Conservation (phyloP, 257 asterid genomes). For the Capsicum baccatum region DNA sequence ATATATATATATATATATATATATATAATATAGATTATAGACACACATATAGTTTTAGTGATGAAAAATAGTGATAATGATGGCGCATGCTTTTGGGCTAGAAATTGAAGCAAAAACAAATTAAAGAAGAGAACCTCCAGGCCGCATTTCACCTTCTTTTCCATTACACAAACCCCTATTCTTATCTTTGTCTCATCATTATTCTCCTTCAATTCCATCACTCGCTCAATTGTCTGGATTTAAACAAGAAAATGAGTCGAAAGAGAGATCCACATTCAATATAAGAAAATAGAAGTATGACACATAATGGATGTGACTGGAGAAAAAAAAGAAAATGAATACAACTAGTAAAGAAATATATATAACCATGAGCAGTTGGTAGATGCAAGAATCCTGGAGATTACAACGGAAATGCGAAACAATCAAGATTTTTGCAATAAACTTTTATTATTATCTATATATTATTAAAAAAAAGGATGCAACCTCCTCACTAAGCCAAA, state of each 20-base stretch:
- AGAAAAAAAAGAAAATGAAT: background rate
- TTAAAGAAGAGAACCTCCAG: constrained; percentile 73
- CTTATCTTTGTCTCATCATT: constrained; percentile 53
- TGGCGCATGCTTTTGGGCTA: constrained; percentile 39
- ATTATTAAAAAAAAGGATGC: too few species aligned
- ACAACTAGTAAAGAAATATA: background rate
- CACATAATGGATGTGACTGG: background rate
- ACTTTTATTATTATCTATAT: too few species aligned
- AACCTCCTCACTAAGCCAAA: too few species aligned
- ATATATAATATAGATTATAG: background rate
- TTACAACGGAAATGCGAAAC: background rate
- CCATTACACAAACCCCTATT: constrained; percentile 96
- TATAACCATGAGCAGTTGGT: constrained; percentile 21
- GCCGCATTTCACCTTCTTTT: constrained; percentile 99
- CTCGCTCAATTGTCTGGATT: background rate
- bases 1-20: background rate
- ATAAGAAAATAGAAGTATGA: background rate
- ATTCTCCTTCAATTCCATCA: constrained; percentile 51
- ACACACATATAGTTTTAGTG: background rate
- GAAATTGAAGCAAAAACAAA: constrained; percentile 26
- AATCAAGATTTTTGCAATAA: background rate
- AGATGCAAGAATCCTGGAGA: constrained; percentile 28
- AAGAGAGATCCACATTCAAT: background rate
- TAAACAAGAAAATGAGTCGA: background rate
- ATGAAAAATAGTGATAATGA: constrained; percentile 28